Conservation (phyloP, 495 filamentous ascomycete species). For the Penicillium cosmopolitanum region DNA sequence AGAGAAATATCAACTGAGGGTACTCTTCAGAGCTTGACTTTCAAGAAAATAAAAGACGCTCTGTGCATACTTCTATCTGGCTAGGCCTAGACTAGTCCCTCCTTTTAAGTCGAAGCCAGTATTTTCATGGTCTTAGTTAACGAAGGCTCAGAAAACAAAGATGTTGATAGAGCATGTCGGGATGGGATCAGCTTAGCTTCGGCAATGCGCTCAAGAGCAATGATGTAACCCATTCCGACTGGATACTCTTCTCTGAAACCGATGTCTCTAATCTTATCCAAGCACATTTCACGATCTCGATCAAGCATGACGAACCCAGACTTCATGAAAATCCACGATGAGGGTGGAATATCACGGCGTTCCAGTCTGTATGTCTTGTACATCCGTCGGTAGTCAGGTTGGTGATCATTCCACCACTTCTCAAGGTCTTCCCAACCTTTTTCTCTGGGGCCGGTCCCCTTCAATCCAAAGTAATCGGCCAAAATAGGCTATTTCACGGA, state of each 20-base stretch:
- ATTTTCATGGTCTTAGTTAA: too few species aligned
- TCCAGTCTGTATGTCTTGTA: slow-evolving; percentile 17
- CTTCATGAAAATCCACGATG: slow-evolving; percentile 23
- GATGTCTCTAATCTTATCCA: slow-evolving; percentile 24
- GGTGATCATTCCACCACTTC: slow-evolving; percentile 22
- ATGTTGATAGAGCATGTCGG: too few species aligned
- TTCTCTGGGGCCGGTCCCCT: slow-evolving; percentile 23
- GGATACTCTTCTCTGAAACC: slow-evolving; percentile 25
- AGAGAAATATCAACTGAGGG: too few species aligned
- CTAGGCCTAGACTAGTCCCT: too few species aligned
- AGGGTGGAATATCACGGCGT: slow-evolving; percentile 10
- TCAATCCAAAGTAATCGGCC: slow-evolving; percentile 37
- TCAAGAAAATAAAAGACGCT: too few species aligned
- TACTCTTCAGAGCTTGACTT: too few species aligned
- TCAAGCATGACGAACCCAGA: slow-evolving; percentile 15
- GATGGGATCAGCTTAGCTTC: too few species aligned
- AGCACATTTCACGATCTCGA: slow-evolving; percentile 19
- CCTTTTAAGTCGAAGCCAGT: too few species aligned
- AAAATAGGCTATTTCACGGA: slow-evolving; percentile 21
- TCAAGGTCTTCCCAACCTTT: slow-evolving; percentile 8
- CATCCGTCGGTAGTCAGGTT: slow-evolving; percentile 18
- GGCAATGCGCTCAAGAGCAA: too few species aligned
- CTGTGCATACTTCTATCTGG: too few species aligned
- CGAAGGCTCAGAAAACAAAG: too few species aligned
- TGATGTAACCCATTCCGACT: slow-evolving; percentile 6